Evolutionary conservation across 805 yeast genomes (phyloP).

Genomic region (Scheffersomyces lignosus): DNA sequence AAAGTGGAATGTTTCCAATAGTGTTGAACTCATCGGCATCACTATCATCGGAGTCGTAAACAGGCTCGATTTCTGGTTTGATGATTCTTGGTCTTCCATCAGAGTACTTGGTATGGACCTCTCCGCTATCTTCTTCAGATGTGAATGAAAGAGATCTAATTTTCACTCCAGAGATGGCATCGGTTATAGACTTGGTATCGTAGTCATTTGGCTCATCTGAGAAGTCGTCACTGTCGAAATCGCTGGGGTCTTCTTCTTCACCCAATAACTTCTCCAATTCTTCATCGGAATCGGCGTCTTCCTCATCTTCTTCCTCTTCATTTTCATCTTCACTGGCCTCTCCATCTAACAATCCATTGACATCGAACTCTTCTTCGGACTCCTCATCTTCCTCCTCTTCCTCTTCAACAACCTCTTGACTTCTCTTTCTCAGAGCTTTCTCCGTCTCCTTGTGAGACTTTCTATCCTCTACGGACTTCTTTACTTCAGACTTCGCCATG

Average conservation of each 20-base stretch:
- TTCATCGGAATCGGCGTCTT: slow-evolving; percentile 55
- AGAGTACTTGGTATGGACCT: slow-evolving; percentile 50
- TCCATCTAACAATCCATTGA: neutral
- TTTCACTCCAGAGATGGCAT: slow-evolving; percentile 53
- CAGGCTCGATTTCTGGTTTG: slow-evolving; percentile 89
- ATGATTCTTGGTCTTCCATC: slow-evolving; percentile 82
- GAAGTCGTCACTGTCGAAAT: slow-evolving; percentile 44
- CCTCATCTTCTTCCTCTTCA: slow-evolving; percentile 21
- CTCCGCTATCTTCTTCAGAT: slow-evolving; percentile 25
- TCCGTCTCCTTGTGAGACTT: too few species aligned
- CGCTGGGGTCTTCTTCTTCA: slow-evolving; percentile 48
- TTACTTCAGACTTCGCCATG: slow-evolving; percentile 9
- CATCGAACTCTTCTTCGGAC: slow-evolving; percentile 7
- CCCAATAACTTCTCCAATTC: slow-evolving; percentile 64
- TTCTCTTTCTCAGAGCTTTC: slow-evolving; percentile 11
- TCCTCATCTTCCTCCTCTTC: slow-evolving; percentile 16
- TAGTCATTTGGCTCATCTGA: slow-evolving; percentile 54
- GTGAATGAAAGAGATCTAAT: slow-evolving; percentile 51
- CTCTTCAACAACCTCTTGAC: slow-evolving; percentile 27
- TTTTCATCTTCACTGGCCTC: slow-evolving; percentile 15
- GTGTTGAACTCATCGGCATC: slow-evolving; percentile 81
- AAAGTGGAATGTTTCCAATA: slow-evolving; percentile 88
- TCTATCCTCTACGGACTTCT: slow-evolving; percentile 4
- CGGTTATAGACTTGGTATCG: slow-evolving; percentile 50
- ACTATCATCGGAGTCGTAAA: slow-evolving; percentile 92